Evolutionary conservation across 257 asterid species (phyloP).

Genomic region (Parsonsia alboflavescens): DNA sequence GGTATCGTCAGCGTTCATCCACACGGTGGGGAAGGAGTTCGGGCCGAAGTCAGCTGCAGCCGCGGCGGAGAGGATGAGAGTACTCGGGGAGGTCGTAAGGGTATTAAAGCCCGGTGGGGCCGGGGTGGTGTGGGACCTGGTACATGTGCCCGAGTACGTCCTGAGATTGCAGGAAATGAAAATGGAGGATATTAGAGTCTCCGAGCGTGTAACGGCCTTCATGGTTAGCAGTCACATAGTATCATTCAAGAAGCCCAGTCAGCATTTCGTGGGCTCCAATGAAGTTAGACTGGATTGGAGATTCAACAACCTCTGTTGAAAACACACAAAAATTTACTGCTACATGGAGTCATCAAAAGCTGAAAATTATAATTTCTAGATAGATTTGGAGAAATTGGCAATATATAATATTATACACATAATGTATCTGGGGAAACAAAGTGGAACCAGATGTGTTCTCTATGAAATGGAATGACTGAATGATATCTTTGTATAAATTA

Average conservation of each 20-base stretch:
- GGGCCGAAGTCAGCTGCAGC: conserved; percentile 80
- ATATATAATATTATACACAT: too few relatives aligned
- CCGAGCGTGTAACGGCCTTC: conserved; percentile 89
- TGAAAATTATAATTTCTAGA: not conserved
- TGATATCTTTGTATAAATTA: conserved; percentile 11
- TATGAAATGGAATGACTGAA: conserved; percentile 13
- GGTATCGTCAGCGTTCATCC: conserved; percentile 88
- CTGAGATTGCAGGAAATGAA: conserved; percentile 66
- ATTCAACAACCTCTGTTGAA: conserved; percentile 73
- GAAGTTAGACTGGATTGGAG: conserved; percentile 93
- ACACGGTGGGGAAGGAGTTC: conserved; percentile 83
- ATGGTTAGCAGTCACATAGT: conserved; percentile 88
- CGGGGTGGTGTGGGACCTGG: conserved; percentile 91
- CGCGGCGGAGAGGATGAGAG: conserved; percentile 84
- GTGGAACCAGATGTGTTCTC: conserved; percentile 58
- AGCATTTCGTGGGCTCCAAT: conserved; percentile 57
- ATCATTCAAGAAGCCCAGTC: conserved; percentile 77
- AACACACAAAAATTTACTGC: not conserved
- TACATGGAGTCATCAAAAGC: not conserved
- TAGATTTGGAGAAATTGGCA: not conserved
- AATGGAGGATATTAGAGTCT: conserved; percentile 85
- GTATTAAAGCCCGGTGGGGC: conserved; percentile 81
- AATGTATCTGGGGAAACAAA: conserved; percentile 52
- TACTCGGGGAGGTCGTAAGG: conserved; percentile 74
- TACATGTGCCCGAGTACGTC: conserved; percentile 80